Evolutionary conservation across 441 rosid genomes (phyloP), one percentile per base, ranked within the genome.

Genomic region (Populus tomentosa): DNA sequence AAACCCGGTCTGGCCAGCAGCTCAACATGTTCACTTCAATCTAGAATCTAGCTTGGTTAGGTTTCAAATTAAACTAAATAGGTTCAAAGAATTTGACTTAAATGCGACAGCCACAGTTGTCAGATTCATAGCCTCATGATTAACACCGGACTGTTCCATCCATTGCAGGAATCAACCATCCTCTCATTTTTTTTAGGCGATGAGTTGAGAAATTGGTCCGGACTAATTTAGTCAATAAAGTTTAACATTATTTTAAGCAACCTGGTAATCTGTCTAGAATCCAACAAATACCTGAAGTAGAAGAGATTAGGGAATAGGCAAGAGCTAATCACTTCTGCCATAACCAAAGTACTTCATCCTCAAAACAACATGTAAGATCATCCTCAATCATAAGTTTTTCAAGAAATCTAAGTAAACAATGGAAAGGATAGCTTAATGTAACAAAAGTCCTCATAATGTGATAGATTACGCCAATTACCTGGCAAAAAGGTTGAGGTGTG

Each of bases 401-500:
- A 46, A 46, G 56, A 46, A 46, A 46, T 46, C 56, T 1, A 46
- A 46, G 56, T 16, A 46, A 50, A 16, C 56, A 50, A 50, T 50
- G 18, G 7, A 14, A 46, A 46, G 56, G 56, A 0, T 46, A 46
- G 20, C n/a, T 23, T 38, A 18, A 5, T 36, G 23, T 36, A 33
- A 33, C 20, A n/a, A 20, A 16, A 14, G 32, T 38, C 23, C 2
- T 35, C 56, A 50, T 50, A 50, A 14, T 50, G 56, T 1, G 56
- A 50, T 16, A 9, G 1, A 42, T 14, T 7, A 1, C 62, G 7
- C 6, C 4, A 28, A 13, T 21, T 69, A 92, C 98, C 90, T 85
- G 80, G 83, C 92, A 10, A 76, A 67, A 40, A 93, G 88, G 16
- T 1, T 81, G 71, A 93, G 93, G 40, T 50, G 70, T 70, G 67